Evolutionary conservation across 192 early-diverging fungal species (phyloP).

Genomic region (Coemansia erecta): DNA sequence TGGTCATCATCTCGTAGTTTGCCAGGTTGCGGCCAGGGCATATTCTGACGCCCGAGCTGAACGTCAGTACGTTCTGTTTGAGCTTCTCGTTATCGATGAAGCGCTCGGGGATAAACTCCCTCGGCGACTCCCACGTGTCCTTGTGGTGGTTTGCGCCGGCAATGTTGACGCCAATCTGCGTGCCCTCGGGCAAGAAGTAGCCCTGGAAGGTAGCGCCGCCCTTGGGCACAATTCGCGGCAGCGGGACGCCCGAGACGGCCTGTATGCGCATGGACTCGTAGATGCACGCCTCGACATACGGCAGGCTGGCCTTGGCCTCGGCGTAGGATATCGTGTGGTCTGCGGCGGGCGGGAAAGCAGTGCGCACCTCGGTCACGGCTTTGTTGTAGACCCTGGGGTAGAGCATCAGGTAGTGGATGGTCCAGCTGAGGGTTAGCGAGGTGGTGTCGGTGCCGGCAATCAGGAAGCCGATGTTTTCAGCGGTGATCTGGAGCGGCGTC

Average conservation of each 20-base stretch:
- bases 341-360: constrained; percentile 12
- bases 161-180: constrained; percentile 11
- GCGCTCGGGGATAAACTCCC: constrained; percentile 38
- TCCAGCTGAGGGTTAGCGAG: constrained; percentile 33
- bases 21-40: constrained; percentile 41
- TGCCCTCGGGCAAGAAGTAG: constrained; percentile 37
- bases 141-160: constrained; percentile 23
- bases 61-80: constrained; percentile 18
- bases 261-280: constrained; percentile 42
- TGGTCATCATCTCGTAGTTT: constrained; percentile 25
- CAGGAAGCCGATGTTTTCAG: constrained; percentile 29
- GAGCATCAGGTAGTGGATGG: constrained; percentile 30
- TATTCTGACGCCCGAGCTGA: constrained; percentile 34
- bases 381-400: constrained; percentile 21
- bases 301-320: constrained; percentile 26
- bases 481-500: constrained; percentile 27
- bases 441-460: constrained; percentile 46
- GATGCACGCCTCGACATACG: constrained; percentile 48
- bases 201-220: constrained; percentile 28
- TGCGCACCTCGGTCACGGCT: constrained; percentile 30
- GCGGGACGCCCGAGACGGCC: constrained; percentile 16
- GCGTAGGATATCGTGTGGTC: constrained; percentile 30
- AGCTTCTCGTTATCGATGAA: constrained; percentile 7
- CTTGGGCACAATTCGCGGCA: constrained; percentile 26
- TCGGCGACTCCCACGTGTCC: constrained; percentile 13